phyloP scores from a whole-genome alignment of 441 rosid species.

The Arabidopsis hybrid region DNA sequence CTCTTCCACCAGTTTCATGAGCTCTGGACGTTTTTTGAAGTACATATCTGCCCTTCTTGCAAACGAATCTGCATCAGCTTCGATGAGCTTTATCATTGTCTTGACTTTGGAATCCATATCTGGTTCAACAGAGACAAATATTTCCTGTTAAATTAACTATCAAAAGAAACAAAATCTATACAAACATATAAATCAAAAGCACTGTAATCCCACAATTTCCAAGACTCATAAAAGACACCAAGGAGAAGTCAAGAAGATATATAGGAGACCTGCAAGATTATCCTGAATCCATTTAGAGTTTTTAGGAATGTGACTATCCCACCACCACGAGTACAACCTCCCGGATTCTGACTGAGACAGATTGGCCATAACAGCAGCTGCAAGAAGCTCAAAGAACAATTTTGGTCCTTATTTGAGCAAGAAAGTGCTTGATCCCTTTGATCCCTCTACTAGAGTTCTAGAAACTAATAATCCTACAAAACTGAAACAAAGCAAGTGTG shows the following conservation, averaged over 20 bases:
- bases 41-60: conserved; percentile 89
- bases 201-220: background rate
- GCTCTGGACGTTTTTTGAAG: conserved; percentile 87
- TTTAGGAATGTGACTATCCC: conserved; percentile 84
- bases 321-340: conserved; percentile 82
- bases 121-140: conserved; percentile 40
- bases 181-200: conserved; percentile 6
- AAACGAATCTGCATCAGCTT: conserved; percentile 88
- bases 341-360: conserved; percentile 56
- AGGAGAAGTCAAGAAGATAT: conserved; percentile 1
- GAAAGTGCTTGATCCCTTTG: conserved; percentile 25
- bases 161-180: conserved; percentile 17
- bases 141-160: conserved; percentile 21
- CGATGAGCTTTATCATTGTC: conserved; percentile 82
- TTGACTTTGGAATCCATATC: conserved; percentile 86
- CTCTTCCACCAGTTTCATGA: conserved; percentile 81
- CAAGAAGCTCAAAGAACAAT: conserved; percentile 46
- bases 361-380: conserved; percentile 58
- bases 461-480: conserved; percentile 41
- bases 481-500: conserved; percentile 29
- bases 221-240: conserved; percentile 5
- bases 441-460: conserved; percentile 25
- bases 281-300: conserved; percentile 90
- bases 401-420: conserved; percentile 59
- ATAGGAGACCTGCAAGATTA: conserved; percentile 69